Conservation (phyloP, 345 rosid genomes). For the Stellera chamaejasme region DNA sequence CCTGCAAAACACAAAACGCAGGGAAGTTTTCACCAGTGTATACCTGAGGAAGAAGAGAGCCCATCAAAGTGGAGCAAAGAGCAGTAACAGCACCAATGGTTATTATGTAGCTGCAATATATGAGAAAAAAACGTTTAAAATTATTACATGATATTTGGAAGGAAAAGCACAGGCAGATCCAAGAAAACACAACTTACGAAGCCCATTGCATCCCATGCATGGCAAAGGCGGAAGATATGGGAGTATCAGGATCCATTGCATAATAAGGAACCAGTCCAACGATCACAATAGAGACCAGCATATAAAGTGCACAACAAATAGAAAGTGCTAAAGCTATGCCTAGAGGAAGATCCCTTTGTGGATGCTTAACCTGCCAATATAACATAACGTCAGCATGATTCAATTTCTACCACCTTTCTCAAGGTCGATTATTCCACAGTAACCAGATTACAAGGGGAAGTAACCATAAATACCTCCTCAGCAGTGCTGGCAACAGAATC, state of each 20-base stretch:
- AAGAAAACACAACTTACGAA: conserved; percentile 44
- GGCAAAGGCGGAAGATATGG: conserved; percentile 84
- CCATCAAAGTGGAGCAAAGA: conserved; percentile 82
- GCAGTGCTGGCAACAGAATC: conserved; percentile 94
- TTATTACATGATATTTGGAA: neutral
- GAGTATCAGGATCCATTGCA: conserved; percentile 89
- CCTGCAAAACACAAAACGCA: too few relatives aligned
- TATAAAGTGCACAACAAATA: conserved; percentile 71
- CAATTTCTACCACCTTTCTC: conserved; percentile 1
- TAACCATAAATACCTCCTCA: conserved; percentile 48
- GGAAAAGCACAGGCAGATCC: neutral
- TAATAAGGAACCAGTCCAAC: conserved; percentile 88
- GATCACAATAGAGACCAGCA: conserved; percentile 76
- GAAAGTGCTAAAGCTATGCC: conserved; percentile 77
- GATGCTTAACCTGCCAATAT: conserved; percentile 66
- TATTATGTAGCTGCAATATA: conserved; percentile 49
- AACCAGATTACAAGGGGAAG: neutral
- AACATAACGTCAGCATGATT: conserved; percentile 2
- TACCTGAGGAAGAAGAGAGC: conserved; percentile 91
- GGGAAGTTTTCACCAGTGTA: neutral
- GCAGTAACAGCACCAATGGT: conserved; percentile 85
- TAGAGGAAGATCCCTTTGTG: conserved; percentile 81
- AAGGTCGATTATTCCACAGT: too few relatives aligned
- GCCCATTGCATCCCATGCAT: conserved; percentile 89
- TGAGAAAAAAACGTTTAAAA: neutral